A percentile compares a stretch with the other conserved stretches of the same genome.
These are phyloP conservation scores for Aureobasidium sp. DNA, from an alignment of 2,329 filamentous ascomycete genomes.

Conservation along the genomic window DNA sequence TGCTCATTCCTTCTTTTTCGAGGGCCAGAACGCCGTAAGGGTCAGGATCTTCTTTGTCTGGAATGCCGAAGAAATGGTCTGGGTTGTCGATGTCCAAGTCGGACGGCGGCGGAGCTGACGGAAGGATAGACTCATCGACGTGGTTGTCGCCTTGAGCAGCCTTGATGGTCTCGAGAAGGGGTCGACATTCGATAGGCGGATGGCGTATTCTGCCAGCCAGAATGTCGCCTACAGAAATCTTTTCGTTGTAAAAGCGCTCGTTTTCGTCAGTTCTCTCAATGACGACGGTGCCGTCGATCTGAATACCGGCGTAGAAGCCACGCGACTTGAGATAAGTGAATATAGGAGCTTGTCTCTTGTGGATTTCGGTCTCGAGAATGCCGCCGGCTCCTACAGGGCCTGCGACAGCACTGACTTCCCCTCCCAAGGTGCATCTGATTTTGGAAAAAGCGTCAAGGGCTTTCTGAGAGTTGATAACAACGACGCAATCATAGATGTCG, in stretches of 20 bases:
- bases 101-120: constrained; percentile 64
- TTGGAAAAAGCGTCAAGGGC: constrained; percentile 79
- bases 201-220: constrained; percentile 51
- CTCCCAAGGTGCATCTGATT: constrained; percentile 69
- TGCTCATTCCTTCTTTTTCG: constrained; percentile 83
- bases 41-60: constrained; percentile 73
- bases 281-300: constrained; percentile 78
- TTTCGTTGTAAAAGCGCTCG: constrained; percentile 70
- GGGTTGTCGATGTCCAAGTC: constrained; percentile 54
- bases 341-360: constrained; percentile 53
- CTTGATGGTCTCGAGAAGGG: constrained; percentile 75
- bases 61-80: constrained; percentile 64
- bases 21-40: constrained; percentile 85
- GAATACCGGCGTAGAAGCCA: constrained; percentile 79
- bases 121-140: constrained; percentile 60
- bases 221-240: constrained; percentile 54
- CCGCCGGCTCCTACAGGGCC: constrained; percentile 74
- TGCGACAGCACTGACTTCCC: constrained; percentile 66
- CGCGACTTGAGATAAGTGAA: constrained; percentile 86
- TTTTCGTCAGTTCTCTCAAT: constrained; percentile 86
- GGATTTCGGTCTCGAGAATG: constrained; percentile 55
- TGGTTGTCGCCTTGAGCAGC: constrained; percentile 76
- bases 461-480: constrained; percentile 81
- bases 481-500: constrained; percentile 91
- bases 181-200: constrained; percentile 47